These are phyloP conservation scores for Kodamaea restingae DNA, from an alignment of 805 yeast genomes.

Conservation along the genomic window DNA sequence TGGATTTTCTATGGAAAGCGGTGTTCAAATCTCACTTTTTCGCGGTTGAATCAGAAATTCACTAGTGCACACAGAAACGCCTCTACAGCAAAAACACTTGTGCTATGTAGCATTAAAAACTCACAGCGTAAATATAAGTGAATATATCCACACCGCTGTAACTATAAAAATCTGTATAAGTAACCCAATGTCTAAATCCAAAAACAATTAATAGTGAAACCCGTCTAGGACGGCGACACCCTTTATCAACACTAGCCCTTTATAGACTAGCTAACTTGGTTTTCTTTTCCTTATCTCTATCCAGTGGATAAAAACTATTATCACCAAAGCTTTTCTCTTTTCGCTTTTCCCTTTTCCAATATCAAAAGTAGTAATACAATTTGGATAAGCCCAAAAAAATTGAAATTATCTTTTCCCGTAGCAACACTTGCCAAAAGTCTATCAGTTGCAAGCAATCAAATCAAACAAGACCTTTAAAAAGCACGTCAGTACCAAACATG, in stretches of 20 bases:
- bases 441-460: conserved; percentile 8
- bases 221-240: background rate
- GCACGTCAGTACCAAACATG: conserved; percentile 6
- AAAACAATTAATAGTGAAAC: conserved; percentile 14
- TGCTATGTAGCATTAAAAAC: conserved; percentile 2
- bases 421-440: conserved; percentile 10
- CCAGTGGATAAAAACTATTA: background rate
- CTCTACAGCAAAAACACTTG: conserved; percentile 1
- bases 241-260: too few relatives aligned
- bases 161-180: conserved; percentile 21
- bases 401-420: conserved; percentile 13
- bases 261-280: conserved; percentile 3
- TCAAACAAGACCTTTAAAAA: conserved; percentile 8
- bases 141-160: conserved; percentile 6
- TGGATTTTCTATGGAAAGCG: background rate
- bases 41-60: too few relatives aligned
- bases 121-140: conserved; percentile 4
- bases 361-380: conserved; percentile 15
- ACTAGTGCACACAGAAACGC: too few relatives aligned
- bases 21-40: background rate
- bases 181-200: conserved; percentile 43
- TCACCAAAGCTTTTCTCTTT: conserved; percentile 8
- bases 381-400: conserved; percentile 13
- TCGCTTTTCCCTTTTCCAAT: conserved; percentile 6
- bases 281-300: conserved; percentile 5